Base-by-base conservation (phyloP, 2,329 filamentous ascomycete species). In the Stagonosporopsis chrysanthemi region DNA sequence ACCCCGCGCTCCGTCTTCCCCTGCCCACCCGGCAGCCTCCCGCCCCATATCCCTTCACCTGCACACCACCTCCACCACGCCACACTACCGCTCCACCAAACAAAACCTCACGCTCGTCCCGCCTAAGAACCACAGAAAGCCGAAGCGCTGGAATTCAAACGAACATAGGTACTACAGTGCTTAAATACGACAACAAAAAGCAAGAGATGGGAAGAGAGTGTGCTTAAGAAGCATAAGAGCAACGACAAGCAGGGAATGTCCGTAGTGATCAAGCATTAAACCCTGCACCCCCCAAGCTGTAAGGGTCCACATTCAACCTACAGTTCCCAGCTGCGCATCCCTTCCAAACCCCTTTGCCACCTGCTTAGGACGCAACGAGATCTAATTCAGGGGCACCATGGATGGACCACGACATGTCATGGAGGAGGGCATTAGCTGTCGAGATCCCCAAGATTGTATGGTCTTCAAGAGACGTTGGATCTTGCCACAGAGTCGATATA, bases 211-310 rank as follows among this genome's bases (percentile, higher is more conserved):
- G n/a, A n/a, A n/a, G n/a, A n/a, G n/a, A n/a, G n/a, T n/a, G n/a
- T n/a, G n/a, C n/a, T n/a, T n/a, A n/a, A n/a, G n/a, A n/a, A n/a
- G n/a, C n/a, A n/a, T n/a, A n/a, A n/a, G n/a, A n/a, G n/a, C n/a
- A n/a, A n/a, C n/a, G n/a, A 36, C 43, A 24, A 9, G 29, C 31
- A 11, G 29, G 15, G 9, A 2, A 28, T 33, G 24, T 36, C 33
- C 6, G 3, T 17, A 15, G 33, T 5, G 6, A 17, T 17, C 19
- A 28, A 17, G 36, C 36, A 17, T 39, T 5, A 39, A 22, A 1
- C 92, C 93, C 70, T 94, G 90, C 81, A n/a, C 67, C 77, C 97
- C 92, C 94, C 97, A 97, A 47, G 96, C 19, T 19, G 2, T 19
- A 3, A 3, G 19, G 19, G 3, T 19, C 19, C 19, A 19, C 3